These are phyloP conservation scores for Solanum clarkiae DNA, from an alignment of 257 asterid genomes.

Conservation along the genomic window DNA sequence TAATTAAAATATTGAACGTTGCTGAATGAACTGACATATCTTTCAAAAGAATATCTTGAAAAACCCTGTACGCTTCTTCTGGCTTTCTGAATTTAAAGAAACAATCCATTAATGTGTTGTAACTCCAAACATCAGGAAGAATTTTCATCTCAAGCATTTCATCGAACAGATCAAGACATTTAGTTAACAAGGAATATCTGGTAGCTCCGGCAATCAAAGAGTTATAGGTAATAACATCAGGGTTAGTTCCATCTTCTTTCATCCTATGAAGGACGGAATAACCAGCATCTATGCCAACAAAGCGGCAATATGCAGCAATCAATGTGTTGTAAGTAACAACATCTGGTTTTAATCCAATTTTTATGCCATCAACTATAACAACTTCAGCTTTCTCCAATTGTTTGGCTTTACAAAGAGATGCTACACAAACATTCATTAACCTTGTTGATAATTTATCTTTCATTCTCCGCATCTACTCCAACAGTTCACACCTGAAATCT, in stretches of 20 bases:
- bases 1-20: not conserved
- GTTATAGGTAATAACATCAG: not conserved
- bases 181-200: not conserved
- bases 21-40: not conserved
- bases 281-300: not conserved
- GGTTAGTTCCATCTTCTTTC: not conserved
- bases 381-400: not conserved
- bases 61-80: not conserved
- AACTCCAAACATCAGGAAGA: not conserved
- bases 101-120: not conserved
- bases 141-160: not conserved
- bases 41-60: not conserved
- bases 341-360: not conserved
- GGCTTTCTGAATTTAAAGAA: not conserved
- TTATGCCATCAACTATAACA: not conserved
- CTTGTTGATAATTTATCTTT: not conserved
- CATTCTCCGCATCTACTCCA: not conserved
- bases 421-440: not conserved
- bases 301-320: not conserved
- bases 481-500: not conserved
- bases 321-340: not conserved
- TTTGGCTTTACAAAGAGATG: not conserved
- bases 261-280: not conserved
- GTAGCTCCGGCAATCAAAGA: not conserved
- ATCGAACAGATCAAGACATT: not conserved